These are phyloP conservation scores for Yarrowia yakushimensis DNA, from an alignment of 805 yeast species.

Conservation along the genomic window DNA sequence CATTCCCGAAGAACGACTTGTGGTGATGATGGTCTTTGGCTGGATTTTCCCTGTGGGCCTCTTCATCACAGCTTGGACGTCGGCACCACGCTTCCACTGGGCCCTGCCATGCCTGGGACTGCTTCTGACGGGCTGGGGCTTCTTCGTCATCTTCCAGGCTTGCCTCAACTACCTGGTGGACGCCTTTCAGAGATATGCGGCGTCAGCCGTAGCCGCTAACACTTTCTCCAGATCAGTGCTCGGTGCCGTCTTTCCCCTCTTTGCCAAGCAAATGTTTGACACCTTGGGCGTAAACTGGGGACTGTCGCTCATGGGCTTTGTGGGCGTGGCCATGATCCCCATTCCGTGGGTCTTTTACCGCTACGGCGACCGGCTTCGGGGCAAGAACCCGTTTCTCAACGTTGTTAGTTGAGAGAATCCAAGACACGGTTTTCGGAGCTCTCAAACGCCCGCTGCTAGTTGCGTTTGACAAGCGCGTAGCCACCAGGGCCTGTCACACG, in stretches of 20 bases:
- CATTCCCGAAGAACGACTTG: constrained; percentile 78
- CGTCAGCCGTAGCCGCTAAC: constrained; percentile 86
- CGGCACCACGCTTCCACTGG: constrained; percentile 45
- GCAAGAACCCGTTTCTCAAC: constrained; percentile 1
- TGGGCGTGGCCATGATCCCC: constrained; percentile 49
- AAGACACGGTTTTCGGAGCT: no score
- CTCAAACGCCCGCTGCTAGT: no score
- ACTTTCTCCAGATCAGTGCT: constrained; percentile 69
- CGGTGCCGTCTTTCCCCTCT: constrained; percentile 80
- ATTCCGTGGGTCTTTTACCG: constrained; percentile 42
- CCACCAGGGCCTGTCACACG: not conserved
- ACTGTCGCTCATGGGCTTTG: constrained; percentile 50
- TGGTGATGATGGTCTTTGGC: constrained; percentile 71
- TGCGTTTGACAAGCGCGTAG: no score
- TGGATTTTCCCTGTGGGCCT: constrained; percentile 72
- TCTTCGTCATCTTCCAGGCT: constrained; percentile 56
- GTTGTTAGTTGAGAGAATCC: not conserved
- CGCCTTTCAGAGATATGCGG: constrained; percentile 57
- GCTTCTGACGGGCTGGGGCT: constrained; percentile 51
- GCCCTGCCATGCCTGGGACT: constrained; percentile 58
- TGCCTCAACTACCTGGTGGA: constrained; percentile 60
- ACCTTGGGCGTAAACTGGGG: constrained; percentile 79
- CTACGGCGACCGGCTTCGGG: not conserved
- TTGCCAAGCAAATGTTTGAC: constrained; percentile 78
- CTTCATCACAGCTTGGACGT: constrained; percentile 83